phyloP scores from a whole-genome alignment of 331 rosid genomes.

The Erythrophleum ivorense region DNA sequence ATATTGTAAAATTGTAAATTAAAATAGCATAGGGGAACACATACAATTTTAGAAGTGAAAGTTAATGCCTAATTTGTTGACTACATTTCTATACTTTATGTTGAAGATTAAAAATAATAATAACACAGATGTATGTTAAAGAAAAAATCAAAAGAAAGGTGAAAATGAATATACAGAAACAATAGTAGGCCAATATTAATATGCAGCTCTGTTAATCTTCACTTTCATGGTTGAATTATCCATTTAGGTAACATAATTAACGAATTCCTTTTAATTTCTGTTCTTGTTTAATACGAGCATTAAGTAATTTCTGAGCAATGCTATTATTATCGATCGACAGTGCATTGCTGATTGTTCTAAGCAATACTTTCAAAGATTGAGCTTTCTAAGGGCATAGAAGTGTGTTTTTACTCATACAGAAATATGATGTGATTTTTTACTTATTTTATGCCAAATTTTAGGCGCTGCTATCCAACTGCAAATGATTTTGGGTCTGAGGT shows the following conservation, averaged over 20 bases:
- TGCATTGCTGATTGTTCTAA: not conserved
- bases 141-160: not conserved
- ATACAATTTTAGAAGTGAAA: not conserved
- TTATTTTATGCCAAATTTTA: conserved; percentile 37
- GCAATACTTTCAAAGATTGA: conserved; percentile 7
- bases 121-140: not conserved
- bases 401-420: not conserved
- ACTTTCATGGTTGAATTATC: not conserved
- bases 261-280: not conserved
- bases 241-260: not conserved
- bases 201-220: not conserved
- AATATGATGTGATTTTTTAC: conserved; percentile 10
- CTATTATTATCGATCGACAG: not conserved
- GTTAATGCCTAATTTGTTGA: not conserved
- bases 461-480: conserved; percentile 72
- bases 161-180: conserved; percentile 2
- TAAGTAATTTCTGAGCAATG: not conserved
- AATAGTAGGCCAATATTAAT: not conserved
- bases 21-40: not conserved
- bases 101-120: not conserved
- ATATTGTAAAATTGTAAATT: not conserved
- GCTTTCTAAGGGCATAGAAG: not conserved
- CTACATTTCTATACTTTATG: not conserved
- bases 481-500: conserved; percentile 97
- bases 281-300: not conserved